phyloP scores from a whole-genome alignment of 2,329 filamentous ascomycete genomes.

The Cordyceps cicadae region DNA sequence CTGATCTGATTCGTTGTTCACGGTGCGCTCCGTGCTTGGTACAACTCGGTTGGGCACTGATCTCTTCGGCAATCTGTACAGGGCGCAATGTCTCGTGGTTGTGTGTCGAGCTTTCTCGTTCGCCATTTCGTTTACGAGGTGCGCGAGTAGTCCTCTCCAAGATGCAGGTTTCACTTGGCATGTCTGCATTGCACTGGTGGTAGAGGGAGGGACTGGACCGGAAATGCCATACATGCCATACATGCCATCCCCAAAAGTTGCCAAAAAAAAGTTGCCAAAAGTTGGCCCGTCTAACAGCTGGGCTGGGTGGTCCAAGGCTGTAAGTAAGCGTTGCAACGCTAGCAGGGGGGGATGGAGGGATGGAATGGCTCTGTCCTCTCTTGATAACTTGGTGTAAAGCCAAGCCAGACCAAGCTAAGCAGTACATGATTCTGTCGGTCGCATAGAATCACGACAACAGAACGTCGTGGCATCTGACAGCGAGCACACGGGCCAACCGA shows the following conservation, averaged over 20 bases:
- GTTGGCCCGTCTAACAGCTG: background rate
- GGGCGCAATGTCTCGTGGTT: background rate
- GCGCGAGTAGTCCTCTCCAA: background rate
- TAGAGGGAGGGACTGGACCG: too few relatives aligned
- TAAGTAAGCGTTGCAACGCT: background rate
- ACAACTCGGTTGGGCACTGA: background rate
- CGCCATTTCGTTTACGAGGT: background rate
- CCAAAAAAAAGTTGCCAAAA: background rate
- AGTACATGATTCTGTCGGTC: background rate
- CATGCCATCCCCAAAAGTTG: too few relatives aligned
- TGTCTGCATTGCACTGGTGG: background rate
- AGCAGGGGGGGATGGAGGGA: background rate
- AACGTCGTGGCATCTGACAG: background rate
- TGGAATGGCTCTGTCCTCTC: background rate
- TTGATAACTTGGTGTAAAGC: too few relatives aligned
- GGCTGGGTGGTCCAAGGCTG: background rate
- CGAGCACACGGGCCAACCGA: background rate
- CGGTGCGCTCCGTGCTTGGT: background rate
- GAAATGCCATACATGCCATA: too few relatives aligned
- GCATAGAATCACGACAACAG: background rate
- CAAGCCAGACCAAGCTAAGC: background rate
- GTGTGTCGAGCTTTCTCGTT: background rate
- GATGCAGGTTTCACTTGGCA: background rate
- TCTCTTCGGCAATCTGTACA: background rate
- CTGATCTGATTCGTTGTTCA: background rate